Conservation (phyloP, 2,329 filamentous ascomycete species). For the Fusarium sp. region DNA sequence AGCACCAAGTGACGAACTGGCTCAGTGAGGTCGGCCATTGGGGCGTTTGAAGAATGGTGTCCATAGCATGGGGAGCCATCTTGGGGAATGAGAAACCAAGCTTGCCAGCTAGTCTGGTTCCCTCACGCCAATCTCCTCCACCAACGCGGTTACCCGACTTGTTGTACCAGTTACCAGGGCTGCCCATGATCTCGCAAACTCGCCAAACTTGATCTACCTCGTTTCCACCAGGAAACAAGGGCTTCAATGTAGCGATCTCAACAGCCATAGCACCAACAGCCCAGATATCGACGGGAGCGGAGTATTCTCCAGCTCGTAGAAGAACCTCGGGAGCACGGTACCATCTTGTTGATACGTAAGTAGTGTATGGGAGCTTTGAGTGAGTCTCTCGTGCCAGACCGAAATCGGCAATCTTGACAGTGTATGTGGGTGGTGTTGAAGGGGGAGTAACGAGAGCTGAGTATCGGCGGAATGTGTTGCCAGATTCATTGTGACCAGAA, state of each 20-base stretch:
- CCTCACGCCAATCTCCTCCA: slow-evolving; percentile 97
- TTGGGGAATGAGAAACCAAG: slow-evolving; percentile 98
- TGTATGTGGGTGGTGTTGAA: slow-evolving; percentile 91
- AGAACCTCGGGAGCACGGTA: slow-evolving; percentile 97
- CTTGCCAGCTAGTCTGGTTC: slow-evolving; percentile 90
- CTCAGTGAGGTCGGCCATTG: slow-evolving; percentile 91
- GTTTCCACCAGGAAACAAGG: slow-evolving; percentile 95
- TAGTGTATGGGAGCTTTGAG: slow-evolving; percentile 95
- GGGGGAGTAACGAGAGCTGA: slow-evolving; percentile 93
- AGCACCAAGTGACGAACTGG: slow-evolving; percentile 96
- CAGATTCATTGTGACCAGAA: slow-evolving; percentile 82
- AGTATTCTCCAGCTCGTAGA: slow-evolving; percentile 93
- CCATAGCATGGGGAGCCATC: slow-evolving; percentile 98
- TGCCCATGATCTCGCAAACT: slow-evolving; percentile 99
- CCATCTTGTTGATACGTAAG: slow-evolving; percentile 98
- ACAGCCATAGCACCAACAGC: slow-evolving; percentile 98
- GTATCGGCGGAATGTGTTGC: slow-evolving; percentile 89
- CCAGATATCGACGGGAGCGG: slow-evolving; percentile 98
- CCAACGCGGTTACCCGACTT: slow-evolving; percentile 87
- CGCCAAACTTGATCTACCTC: slow-evolving; percentile 99
- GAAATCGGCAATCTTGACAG: slow-evolving; percentile 98
- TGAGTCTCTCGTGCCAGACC: slow-evolving; percentile 97
- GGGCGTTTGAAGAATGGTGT: slow-evolving; percentile 87
- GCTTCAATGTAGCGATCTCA: slow-evolving; percentile 95
- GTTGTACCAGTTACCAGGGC: slow-evolving; percentile 97